phyloP scores from a whole-genome alignment of 148 eudicot genomes.

The Rhododendron kiyosumense region DNA sequence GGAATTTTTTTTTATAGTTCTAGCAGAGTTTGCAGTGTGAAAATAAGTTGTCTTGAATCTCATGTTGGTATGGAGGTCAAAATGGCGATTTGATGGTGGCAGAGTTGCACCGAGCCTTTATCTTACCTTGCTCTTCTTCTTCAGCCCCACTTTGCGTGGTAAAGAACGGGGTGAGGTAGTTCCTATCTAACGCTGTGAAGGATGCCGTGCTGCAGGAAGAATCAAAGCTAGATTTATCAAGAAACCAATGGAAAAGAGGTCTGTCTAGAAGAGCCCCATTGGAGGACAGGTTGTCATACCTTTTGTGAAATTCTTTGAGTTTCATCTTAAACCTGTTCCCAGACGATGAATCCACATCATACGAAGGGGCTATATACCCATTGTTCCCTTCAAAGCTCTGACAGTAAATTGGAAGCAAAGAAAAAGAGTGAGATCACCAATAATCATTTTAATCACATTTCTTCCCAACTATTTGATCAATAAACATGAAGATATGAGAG shows the following conservation, averaged over 20 bases:
- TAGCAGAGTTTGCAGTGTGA: not conserved
- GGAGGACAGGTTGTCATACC: slow-evolving; percentile 32
- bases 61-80: not conserved
- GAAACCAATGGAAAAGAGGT: not conserved
- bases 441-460: not conserved
- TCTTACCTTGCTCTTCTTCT: slow-evolving; percentile 57
- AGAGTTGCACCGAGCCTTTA: not conserved
- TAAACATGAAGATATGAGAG: not conserved
- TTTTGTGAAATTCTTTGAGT: slow-evolving; percentile 82
- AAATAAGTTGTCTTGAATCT: not conserved
- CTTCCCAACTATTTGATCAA: not conserved
- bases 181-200: slow-evolving; percentile 79
- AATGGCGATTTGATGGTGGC: not conserved
- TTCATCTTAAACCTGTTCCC: slow-evolving; percentile 81
- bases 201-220: slow-evolving; percentile 67
- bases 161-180: slow-evolving; percentile 95
- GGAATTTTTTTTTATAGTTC: not conserved
- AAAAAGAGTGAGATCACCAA: not conserved
- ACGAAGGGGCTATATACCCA: slow-evolving; percentile 65
- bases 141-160: slow-evolving; percentile 85
- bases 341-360: slow-evolving; percentile 71
- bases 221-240: slow-evolving; percentile 7
- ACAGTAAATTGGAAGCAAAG: slow-evolving; percentile 10
- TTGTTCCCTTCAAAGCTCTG: slow-evolving; percentile 62
- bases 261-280: not conserved